Percentiles rank a stretch among this genome's conserved stretches.
These are phyloP conservation scores for Lathyrus oleraceus DNA, from an alignment of 306 rosid species.

Conservation along the genomic window DNA sequence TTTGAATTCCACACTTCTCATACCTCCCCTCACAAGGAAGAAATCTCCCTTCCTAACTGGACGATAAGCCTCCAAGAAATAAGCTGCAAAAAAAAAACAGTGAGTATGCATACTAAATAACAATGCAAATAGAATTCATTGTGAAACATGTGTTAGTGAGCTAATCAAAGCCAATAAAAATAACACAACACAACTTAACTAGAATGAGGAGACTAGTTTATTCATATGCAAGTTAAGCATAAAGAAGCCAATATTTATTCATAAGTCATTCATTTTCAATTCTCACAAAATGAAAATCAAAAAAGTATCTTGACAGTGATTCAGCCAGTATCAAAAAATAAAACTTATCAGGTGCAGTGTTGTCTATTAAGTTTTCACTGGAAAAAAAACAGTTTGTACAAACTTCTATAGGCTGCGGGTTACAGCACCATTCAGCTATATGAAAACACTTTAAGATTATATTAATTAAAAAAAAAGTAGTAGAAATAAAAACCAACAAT, in stretches of 20 bases:
- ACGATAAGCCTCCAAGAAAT: constrained; percentile 90
- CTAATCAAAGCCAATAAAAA: background rate
- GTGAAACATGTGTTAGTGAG: background rate
- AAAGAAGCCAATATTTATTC: background rate
- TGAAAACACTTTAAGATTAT: background rate
- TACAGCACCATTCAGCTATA: too few relatives aligned
- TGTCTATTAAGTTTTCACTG: too few relatives aligned
- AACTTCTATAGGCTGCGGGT: too few relatives aligned
- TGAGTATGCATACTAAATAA: constrained; percentile 1
- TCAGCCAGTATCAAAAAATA: background rate
- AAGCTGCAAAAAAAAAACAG: constrained; percentile 60
- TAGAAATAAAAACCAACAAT: background rate
- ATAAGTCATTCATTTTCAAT: background rate
- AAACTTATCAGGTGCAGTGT: too few relatives aligned
- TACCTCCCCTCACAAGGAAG: constrained; percentile 97
- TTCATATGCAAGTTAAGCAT: background rate
- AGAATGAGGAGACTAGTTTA: background rate
- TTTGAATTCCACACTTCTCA: constrained; percentile 96
- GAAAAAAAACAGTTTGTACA: too few relatives aligned
- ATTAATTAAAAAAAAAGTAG: background rate
- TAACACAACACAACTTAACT: constrained; percentile 8
- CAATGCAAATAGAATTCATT: background rate
- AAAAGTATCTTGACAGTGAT: background rate
- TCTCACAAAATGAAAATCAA: background rate
- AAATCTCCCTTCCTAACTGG: constrained; percentile 91